Percentiles rank a stretch among this genome's conserved stretches.
Evolutionary conservation across 306 rosid genomes (phyloP).

Genomic region (Gastrolobium bilobum): DNA sequence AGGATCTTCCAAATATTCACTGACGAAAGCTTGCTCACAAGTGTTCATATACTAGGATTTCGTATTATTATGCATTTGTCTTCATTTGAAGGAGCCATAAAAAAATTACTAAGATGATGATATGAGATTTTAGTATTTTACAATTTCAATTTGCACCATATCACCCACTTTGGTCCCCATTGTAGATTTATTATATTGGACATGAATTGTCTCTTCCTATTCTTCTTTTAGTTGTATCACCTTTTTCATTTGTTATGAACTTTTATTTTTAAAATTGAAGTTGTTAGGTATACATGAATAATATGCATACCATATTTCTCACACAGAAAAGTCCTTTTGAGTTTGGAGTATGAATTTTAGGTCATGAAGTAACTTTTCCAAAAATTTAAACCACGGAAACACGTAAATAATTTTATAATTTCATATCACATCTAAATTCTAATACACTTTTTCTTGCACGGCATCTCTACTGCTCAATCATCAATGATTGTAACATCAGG

Average conservation of each 20-base stretch:
- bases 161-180: background rate
- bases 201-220: background rate
- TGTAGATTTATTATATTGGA: background rate
- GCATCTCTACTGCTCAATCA: slow-evolving; percentile 18
- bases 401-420: background rate
- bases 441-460: slow-evolving; percentile 1
- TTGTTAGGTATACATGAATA: too few relatives aligned
- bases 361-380: too few relatives aligned
- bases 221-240: too few relatives aligned
- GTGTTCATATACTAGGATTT: background rate
- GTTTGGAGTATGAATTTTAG: too few relatives aligned
- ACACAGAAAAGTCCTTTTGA: too few relatives aligned
- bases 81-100: background rate
- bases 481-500: slow-evolving; percentile 27
- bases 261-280: too few relatives aligned
- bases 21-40: background rate
- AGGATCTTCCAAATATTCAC: slow-evolving; percentile 36
- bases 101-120: background rate
- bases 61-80: background rate
- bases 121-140: too few relatives aligned
- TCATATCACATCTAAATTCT: background rate
- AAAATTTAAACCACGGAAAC: too few relatives aligned
- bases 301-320: too few relatives aligned
- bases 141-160: background rate
- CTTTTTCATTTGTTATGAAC: too few relatives aligned